A percentile compares a stretch with the other conserved stretches of the same genome.
Conservation (phyloP, 192 early-diverging fungal genomes). For the Spizellomyces sp. region DNA sequence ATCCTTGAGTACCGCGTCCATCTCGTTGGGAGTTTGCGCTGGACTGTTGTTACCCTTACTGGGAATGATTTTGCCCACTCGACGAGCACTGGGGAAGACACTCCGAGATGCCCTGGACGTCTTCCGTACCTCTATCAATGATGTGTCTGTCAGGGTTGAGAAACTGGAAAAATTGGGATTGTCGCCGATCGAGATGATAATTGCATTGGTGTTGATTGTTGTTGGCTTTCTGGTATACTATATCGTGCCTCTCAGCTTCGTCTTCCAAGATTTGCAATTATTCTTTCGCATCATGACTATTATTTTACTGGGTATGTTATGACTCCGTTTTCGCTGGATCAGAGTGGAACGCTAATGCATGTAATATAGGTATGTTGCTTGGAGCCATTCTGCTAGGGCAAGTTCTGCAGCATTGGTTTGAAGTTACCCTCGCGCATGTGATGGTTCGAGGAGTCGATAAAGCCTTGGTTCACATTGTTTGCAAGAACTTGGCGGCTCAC, state of each 20-base stretch:
- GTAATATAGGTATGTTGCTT: conserved; percentile 27
- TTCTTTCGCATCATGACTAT: conserved; percentile 42
- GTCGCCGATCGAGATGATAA: conserved; percentile 9
- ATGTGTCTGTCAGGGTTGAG: conserved; percentile 24
- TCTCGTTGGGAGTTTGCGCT: conserved; percentile 23
- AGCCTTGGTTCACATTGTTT: conserved; percentile 25
- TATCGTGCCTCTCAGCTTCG: conserved; percentile 31
- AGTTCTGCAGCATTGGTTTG: conserved; percentile 28
- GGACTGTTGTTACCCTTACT: conserved; percentile 30
- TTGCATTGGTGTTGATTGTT: conserved; percentile 29
- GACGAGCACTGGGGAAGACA: conserved; percentile 31
- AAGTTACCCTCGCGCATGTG: conserved; percentile 14
- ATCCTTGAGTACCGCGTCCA: conserved; percentile 5
- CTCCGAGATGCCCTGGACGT: conserved; percentile 42
- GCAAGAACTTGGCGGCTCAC: conserved; percentile 36
- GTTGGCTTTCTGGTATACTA: conserved; percentile 43
- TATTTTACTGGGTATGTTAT: conserved; percentile 30
- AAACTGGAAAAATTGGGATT: conserved; percentile 30
- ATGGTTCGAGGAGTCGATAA: conserved; percentile 18
- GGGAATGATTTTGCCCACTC: conserved; percentile 31
- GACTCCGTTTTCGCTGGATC: neutral
- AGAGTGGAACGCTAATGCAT: neutral
- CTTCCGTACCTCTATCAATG: conserved; percentile 28
- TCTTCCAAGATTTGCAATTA: conserved; percentile 24
- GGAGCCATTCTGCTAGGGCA: conserved; percentile 32